These are phyloP conservation scores for Agrostemma githago DNA, from an alignment of 148 eudicot genomes.

Conservation along the genomic window DNA sequence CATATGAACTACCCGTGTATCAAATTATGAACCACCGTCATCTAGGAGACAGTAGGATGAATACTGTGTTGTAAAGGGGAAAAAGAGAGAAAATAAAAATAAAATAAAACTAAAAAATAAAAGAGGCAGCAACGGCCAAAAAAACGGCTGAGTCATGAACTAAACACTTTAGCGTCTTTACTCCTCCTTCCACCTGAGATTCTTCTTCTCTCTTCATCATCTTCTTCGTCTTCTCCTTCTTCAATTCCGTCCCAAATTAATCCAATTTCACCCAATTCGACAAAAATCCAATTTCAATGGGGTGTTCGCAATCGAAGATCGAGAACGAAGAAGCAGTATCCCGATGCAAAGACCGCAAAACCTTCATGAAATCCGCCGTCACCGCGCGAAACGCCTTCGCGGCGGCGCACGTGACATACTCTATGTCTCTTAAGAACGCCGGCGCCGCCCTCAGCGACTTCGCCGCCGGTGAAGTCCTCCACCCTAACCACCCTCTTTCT, in stretches of 20 bases:
- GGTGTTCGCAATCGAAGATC: slow-evolving; percentile 86
- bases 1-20: too few species aligned
- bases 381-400: slow-evolving; percentile 71
- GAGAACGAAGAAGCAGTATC: slow-evolving; percentile 82
- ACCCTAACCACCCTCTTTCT: slow-evolving; percentile 21
- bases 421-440: slow-evolving; percentile 61
- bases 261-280: neutral
- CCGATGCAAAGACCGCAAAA: slow-evolving; percentile 71
- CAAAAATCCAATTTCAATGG: slow-evolving; percentile 34
- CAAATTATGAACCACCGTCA: too few species aligned
- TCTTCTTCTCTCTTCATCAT: neutral
- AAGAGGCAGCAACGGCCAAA: slow-evolving; percentile 12
- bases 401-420: slow-evolving; percentile 59
- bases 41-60: too few species aligned
- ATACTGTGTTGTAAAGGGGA: neutral
- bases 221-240: neutral
- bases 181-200: slow-evolving; percentile 10
- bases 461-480: slow-evolving; percentile 48
- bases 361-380: slow-evolving; percentile 56
- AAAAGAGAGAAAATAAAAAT: too few species aligned
- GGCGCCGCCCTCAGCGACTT: slow-evolving; percentile 81
- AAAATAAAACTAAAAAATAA: neutral
- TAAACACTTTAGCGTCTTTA: slow-evolving; percentile 6
- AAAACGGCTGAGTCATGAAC: slow-evolving; percentile 15
- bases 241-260: neutral